These are phyloP conservation scores for Coprinopsis cinerea DNA, from an alignment of 768 basidiomycete species.

Conservation along the genomic window DNA sequence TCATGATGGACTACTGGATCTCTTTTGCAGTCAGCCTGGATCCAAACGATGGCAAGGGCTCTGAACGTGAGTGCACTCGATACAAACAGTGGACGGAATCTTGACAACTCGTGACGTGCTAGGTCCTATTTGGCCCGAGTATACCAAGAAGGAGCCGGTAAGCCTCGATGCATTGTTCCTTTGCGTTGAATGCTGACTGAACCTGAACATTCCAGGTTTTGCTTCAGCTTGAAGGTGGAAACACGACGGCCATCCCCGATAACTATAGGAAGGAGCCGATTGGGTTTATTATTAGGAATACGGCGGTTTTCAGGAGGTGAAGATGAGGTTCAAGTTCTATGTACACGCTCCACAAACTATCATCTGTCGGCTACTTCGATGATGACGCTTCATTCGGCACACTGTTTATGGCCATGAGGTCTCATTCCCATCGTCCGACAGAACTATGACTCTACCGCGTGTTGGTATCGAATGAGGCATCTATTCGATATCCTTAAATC, in stretches of 20 bases:
- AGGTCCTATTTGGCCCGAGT: slow-evolving; percentile 28
- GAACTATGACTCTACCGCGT: too few relatives aligned
- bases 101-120: background rate
- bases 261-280: slow-evolving; percentile 30
- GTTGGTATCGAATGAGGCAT: too few relatives aligned
- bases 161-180: background rate
- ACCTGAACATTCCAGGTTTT: slow-evolving; percentile 10
- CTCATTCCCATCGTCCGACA: too few relatives aligned
- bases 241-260: slow-evolving; percentile 31
- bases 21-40: slow-evolving; percentile 33
- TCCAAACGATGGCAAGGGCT: slow-evolving; percentile 33
- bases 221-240: slow-evolving; percentile 28
- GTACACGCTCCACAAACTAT: too few relatives aligned
- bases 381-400: too few relatives aligned
- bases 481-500: too few relatives aligned
- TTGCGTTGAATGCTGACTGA: slow-evolving; percentile 2
- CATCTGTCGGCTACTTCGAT: too few relatives aligned
- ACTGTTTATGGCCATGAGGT: too few relatives aligned
- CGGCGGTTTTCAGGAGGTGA: too few relatives aligned
- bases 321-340: too few relatives aligned
- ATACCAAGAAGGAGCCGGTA: slow-evolving; percentile 14
- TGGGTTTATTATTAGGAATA: too few relatives aligned
- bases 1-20: slow-evolving; percentile 39
- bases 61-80: slow-evolving; percentile 20
- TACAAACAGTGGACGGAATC: background rate